Conservation (phyloP, 1,284 basidiomycete species). For the Cryptococcus maquisensis region DNA sequence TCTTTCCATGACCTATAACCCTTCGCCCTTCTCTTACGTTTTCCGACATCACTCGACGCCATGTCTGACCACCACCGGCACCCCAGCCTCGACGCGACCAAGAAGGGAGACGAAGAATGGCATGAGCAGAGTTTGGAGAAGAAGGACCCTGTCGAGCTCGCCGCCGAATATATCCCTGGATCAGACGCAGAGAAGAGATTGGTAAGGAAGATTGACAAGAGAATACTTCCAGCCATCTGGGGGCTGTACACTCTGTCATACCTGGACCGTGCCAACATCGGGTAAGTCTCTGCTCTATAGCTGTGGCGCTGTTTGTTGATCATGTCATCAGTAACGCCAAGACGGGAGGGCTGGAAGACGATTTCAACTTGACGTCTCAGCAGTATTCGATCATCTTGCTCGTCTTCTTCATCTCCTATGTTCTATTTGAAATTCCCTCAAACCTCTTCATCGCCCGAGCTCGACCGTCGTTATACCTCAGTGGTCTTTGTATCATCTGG, state of each 20-base stretch:
- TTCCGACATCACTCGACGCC: neutral
- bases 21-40: too few relatives aligned
- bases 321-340: slow-evolving; percentile 32
- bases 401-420: slow-evolving; percentile 33
- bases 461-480: slow-evolving; percentile 40
- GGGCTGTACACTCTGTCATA: slow-evolving; percentile 45
- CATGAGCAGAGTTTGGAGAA: slow-evolving; percentile 15
- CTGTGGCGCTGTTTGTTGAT: neutral
- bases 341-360: slow-evolving; percentile 34
- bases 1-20: neutral
- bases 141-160: slow-evolving; percentile 21
- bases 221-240: slow-evolving; percentile 45
- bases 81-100: neutral
- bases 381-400: slow-evolving; percentile 44
- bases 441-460: slow-evolving; percentile 35
- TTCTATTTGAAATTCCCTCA: slow-evolving; percentile 37
- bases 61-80: neutral
- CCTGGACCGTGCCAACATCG: slow-evolving; percentile 46
- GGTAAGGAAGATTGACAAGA: slow-evolving; percentile 40
- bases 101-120: slow-evolving; percentile 20
- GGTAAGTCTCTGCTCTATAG: slow-evolving; percentile 12
- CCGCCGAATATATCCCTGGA: slow-evolving; percentile 38
- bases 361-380: slow-evolving; percentile 42
- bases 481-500: slow-evolving; percentile 38
- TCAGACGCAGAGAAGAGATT: slow-evolving; percentile 38